A percentile compares a stretch with the other conserved stretches of the same genome.
phyloP scores from a whole-genome alignment of 257 asterid genomes.

The Solanum medicagineum region DNA sequence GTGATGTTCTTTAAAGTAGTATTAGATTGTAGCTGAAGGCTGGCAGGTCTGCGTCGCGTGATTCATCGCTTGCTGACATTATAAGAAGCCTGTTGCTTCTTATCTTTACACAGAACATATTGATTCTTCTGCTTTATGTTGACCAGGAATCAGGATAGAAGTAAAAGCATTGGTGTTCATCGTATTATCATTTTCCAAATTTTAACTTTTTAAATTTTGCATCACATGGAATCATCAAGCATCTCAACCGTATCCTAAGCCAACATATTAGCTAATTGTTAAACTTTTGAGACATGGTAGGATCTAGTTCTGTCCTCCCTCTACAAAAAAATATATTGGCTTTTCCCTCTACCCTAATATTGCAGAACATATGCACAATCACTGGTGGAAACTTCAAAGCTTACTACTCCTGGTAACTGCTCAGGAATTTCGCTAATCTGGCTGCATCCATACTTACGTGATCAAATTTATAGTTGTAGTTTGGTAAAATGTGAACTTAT shows the following conservation, averaged over 20 bases:
- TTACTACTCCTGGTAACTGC: not conserved
- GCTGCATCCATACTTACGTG: not conserved
- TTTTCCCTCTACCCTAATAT: not conserved
- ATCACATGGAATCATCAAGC: not conserved
- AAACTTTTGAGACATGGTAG: not conserved
- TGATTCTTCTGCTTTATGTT: not conserved
- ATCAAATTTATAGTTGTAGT: not conserved
- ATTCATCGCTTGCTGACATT: not conserved
- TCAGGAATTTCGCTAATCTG: not conserved
- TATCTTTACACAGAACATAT: not conserved
- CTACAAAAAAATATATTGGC: not conserved
- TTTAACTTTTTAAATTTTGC: not conserved
- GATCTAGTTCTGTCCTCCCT: not conserved
- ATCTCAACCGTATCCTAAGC: not conserved
- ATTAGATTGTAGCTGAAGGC: not conserved
- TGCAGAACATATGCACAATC: not conserved
- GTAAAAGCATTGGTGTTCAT: not conserved
- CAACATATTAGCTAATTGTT: not conserved
- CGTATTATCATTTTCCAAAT: not conserved
- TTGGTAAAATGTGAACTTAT: not conserved
- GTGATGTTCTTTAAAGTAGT: not conserved
- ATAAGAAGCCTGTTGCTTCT: not conserved
- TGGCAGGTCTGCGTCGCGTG: not conserved
- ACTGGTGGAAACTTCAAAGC: not conserved
- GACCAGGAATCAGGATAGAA: not conserved